Percentiles rank a stretch among this genome's conserved stretches.
These are phyloP conservation scores for Aphanomyces invadans DNA, from an alignment of 352 stramenopile genomes.

Conservation along the genomic window DNA sequence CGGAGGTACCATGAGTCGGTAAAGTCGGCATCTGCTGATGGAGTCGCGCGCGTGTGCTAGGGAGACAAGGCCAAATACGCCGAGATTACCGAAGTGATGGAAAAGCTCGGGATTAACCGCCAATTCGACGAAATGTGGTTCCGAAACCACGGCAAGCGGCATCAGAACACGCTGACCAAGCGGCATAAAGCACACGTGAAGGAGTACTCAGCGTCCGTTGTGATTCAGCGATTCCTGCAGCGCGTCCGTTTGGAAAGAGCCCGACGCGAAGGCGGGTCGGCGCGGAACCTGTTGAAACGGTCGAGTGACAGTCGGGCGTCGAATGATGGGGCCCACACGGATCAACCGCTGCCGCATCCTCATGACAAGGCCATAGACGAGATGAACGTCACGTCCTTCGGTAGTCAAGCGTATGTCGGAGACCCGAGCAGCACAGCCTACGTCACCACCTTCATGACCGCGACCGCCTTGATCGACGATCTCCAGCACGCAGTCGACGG, in stretches of 20 bases:
- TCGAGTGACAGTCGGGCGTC: background rate
- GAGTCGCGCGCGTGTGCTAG: slow-evolving; percentile 14
- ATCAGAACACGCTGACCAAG: background rate
- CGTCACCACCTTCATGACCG: background rate
- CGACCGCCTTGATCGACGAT: background rate
- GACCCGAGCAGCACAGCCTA: background rate
- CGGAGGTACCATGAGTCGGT: slow-evolving; percentile 14
- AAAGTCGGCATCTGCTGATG: background rate
- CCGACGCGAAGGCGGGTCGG: background rate
- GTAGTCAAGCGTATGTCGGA: background rate
- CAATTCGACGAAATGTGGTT: slow-evolving; percentile 24
- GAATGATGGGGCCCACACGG: background rate
- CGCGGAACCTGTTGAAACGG: background rate
- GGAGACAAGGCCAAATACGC: slow-evolving; percentile 14
- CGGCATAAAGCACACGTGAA: slow-evolving; percentile 3
- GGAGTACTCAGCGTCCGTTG: slow-evolving; percentile 16
- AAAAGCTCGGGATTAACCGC: slow-evolving; percentile 10
- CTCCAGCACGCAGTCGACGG: background rate
- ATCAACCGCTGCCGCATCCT: background rate
- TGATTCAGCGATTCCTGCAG: slow-evolving; percentile 18
- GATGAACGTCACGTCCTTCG: background rate
- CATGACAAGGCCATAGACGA: background rate
- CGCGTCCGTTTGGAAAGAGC: background rate
- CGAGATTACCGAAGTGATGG: slow-evolving; percentile 17
- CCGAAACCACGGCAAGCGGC: slow-evolving; percentile 7